Percentiles rank a stretch among this genome's conserved stretches.
phyloP scores from a whole-genome alignment of 2,329 filamentous ascomycete genomes.

The Cryphonectria nitschkei region DNA sequence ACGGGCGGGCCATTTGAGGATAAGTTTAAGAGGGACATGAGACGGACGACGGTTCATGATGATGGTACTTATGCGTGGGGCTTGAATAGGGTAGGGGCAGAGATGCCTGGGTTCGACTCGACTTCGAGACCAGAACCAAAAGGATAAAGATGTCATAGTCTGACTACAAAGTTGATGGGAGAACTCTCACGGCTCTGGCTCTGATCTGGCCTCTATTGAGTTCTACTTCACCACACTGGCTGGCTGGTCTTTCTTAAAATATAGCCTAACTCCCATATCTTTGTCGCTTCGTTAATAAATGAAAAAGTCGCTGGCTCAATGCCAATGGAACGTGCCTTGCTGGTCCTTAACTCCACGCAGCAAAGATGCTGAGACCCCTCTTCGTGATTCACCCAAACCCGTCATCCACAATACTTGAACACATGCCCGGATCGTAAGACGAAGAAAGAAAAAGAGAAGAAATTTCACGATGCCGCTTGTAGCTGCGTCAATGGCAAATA shows the following conservation, averaged over 20 bases:
- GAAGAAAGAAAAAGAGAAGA: neutral
- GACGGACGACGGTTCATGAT: conserved; percentile 60
- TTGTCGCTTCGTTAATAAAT: neutral
- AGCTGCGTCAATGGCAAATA: neutral
- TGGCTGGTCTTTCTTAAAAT: neutral
- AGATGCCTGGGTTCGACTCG: conserved; percentile 33
- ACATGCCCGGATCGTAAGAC: neutral
- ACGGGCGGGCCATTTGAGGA: conserved; percentile 52
- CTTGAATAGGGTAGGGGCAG: conserved; percentile 35
- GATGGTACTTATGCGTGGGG: conserved; percentile 44
- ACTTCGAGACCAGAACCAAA: conserved; percentile 10
- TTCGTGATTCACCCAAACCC: neutral
- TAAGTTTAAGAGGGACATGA: conserved; percentile 55
- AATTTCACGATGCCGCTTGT: neutral
- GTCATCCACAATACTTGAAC: neutral
- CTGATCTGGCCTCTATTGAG: neutral
- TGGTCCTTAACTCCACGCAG: conserved; percentile 12
- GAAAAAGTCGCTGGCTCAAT: conserved; percentile 8
- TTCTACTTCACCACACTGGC: neutral
- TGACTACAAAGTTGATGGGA: neutral
- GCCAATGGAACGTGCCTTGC: neutral
- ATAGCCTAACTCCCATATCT: neutral
- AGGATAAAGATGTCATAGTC: neutral
- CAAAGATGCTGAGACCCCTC: neutral
- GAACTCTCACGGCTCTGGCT: neutral